phyloP scores from a whole-genome alignment of 169 alveolate species.

The Plasmodium inui region DNA sequence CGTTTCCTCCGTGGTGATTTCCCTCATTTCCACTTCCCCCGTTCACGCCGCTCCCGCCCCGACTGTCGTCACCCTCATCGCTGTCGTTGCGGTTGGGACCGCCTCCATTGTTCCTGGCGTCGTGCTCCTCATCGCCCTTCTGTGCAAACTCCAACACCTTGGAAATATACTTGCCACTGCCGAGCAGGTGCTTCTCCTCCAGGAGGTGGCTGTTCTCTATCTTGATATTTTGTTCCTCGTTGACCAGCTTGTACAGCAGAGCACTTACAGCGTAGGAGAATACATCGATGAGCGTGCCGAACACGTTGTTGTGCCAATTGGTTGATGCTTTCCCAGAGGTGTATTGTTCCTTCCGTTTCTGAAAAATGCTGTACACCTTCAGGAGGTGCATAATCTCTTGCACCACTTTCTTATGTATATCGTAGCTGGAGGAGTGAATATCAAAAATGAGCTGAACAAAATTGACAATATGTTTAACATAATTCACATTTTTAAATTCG shows the following conservation, averaged over 20 bases:
- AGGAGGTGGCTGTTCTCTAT: conserved; percentile 16
- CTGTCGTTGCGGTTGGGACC: neutral
- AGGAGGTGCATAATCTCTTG: conserved; percentile 57
- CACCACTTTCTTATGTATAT: conserved; percentile 60
- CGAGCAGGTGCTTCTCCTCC: conserved; percentile 23
- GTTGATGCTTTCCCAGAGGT: neutral
- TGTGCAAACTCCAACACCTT: neutral
- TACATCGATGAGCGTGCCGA: conserved; percentile 22
- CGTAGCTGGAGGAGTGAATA: conserved; percentile 41
- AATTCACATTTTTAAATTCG: conserved; percentile 36
- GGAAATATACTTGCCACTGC: conserved; percentile 1
- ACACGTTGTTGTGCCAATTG: conserved; percentile 1
- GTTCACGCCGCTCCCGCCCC: neutral
- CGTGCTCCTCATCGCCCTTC: conserved; percentile 1
- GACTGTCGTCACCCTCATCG: neutral
- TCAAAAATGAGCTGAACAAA: conserved; percentile 68
- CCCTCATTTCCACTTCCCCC: conserved; percentile 5
- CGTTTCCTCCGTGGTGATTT: neutral
- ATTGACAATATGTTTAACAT: conserved; percentile 53
- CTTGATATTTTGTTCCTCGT: conserved; percentile 51
- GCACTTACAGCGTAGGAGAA: conserved; percentile 63
- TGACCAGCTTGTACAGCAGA: conserved; percentile 32
- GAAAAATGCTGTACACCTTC: conserved; percentile 35
- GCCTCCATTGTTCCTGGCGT: neutral
- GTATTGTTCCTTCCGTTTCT: conserved; percentile 52